Conservation (phyloP, 192 early-diverging fungal species). For the Spinellus fusiger region DNA sequence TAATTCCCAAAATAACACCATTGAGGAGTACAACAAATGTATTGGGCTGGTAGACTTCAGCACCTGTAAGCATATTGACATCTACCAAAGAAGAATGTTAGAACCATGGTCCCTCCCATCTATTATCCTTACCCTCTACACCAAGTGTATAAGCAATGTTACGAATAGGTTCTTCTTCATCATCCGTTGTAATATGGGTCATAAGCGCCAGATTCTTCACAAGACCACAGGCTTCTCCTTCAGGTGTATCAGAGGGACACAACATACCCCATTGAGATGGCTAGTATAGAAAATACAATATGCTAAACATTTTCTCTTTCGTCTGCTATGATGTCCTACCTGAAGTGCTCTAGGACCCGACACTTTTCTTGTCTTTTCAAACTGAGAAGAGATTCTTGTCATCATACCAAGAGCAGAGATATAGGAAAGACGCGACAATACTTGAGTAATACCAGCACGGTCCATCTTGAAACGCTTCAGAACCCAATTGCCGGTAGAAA, state of each 20-base stretch:
- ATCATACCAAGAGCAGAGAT: conserved; percentile 96
- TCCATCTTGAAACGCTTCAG: conserved; percentile 99
- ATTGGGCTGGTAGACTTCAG: conserved; percentile 73
- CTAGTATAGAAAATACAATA: conserved; percentile 25
- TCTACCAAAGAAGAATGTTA: conserved; percentile 45
- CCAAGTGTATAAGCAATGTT: conserved; percentile 81
- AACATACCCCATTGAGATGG: conserved; percentile 98
- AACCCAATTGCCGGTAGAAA: conserved; percentile 97
- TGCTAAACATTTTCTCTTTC: too few relatives aligned
- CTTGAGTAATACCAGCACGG: conserved; percentile 94
- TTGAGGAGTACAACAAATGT: conserved; percentile 91
- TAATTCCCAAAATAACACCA: conserved; percentile 88
- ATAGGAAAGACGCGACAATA: conserved; percentile 87
- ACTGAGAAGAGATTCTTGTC: conserved; percentile 93
- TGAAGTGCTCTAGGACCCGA: conserved; percentile 94
- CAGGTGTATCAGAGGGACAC: conserved; percentile 95
- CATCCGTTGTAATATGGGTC: conserved; percentile 97
- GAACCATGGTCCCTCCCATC: neutral
- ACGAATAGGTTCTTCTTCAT: conserved; percentile 75
- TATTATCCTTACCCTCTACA: conserved; percentile 54
- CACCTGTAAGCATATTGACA: conserved; percentile 79
- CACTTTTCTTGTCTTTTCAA: conserved; percentile 98
- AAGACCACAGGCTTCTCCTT: conserved; percentile 96
- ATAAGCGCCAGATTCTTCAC: conserved; percentile 97
- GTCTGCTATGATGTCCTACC: conserved; percentile 26